Base-by-base conservation (phyloP, 345 rosid species). In the Citrus cavaleriei region DNA sequence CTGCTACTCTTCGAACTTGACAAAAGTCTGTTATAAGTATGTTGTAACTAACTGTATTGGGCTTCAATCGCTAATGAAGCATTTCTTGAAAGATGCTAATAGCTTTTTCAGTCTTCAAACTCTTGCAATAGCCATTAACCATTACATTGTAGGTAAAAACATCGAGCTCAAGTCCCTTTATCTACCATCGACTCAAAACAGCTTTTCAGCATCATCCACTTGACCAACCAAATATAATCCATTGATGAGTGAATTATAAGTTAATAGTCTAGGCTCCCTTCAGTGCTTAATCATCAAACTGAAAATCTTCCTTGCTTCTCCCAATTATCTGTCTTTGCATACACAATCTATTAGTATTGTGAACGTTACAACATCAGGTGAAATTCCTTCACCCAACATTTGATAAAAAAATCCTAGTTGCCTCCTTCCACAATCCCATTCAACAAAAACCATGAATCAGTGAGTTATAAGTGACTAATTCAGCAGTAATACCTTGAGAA, bases 21-120 rank as follows among this genome's bases (percentile, higher is more conserved):
- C 58, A 84, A 61, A 82, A 74, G 8, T 85, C 88, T 7, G 74
- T 25, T 62, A 89, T 76, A 35, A 89, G 78, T 28, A 82, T 73
- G 66, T 67, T 79, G 73, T 78, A 86, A 0, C 87, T 85, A 16
- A 81, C 59, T 16, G 64, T 34, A 14, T 64, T 60, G 9, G 85
- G 81, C 42, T 19, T 68, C 74, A 74, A 77, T 77, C 37, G 1
- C 6, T 35, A 0, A 35, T 35, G 37, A 35, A 35, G 37, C 37
- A 35, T 35, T 35, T 35, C 37, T 35, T 35, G 7, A 35, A 35
- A 35, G 37, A 35, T 0, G 7, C 37, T 35, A 35, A 4, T 35
- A 32, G 34, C 34, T 32, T 32, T 32, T 32, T 32, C 34, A 32
- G 34, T 35, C 37, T 35, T 35, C 37, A 35, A 35, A 35, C 37